Base-by-base conservation (phyloP, 73 alveolate species). In the Paramecium sonneborni region DNA sequence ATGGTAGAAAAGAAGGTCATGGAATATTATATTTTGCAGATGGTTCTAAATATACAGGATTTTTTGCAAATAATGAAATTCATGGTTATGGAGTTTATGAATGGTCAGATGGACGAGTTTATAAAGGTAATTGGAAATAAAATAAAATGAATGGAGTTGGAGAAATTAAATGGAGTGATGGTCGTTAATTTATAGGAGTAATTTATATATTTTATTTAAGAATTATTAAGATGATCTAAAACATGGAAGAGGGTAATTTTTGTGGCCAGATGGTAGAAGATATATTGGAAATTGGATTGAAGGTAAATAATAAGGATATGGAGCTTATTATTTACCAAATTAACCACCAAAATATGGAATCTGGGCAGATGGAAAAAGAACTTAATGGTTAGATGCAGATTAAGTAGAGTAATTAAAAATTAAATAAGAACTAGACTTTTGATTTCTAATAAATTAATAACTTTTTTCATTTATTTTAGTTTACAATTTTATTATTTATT, bases 101-200 rank as follows among this genome's bases (percentile, higher is more conserved):
- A 55, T 84, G 95, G 93, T 56, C 95, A 44, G 97, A 95, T 85
- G 97, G 97, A 79, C 93, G 95, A 62, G 69, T 58, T 5, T 96
- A 95, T 87, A 90, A 68, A 52, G 99, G 99, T 0, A 72, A 96
- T 58, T 96, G 90, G 86, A 32, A 62, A 79, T 85, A 92, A 68
- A 95, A 95, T 93, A 92, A 95, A 57, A 96, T 92, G 93, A 92
- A 95, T 55, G 98, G 98, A 43, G 79, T 85, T 24, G 98, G 98
- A 6, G 90, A 89, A 34, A 93, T 93, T 76, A 70, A 37, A 28
- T 68, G 96, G 96, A 21, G 92, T 34, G 96, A 93, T 55, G 96
- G 95, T 18, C 70, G 94, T 34, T 43, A 86, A 68, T 92, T 84
- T 86, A 44, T 41, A 32, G 95, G 95, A 39, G 87, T 37, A 39